Evolutionary conservation across 2,329 filamentous ascomycete species (phyloP), one percentile per base, ranked within the genome.

Genomic region (Penicillium paneum): DNA sequence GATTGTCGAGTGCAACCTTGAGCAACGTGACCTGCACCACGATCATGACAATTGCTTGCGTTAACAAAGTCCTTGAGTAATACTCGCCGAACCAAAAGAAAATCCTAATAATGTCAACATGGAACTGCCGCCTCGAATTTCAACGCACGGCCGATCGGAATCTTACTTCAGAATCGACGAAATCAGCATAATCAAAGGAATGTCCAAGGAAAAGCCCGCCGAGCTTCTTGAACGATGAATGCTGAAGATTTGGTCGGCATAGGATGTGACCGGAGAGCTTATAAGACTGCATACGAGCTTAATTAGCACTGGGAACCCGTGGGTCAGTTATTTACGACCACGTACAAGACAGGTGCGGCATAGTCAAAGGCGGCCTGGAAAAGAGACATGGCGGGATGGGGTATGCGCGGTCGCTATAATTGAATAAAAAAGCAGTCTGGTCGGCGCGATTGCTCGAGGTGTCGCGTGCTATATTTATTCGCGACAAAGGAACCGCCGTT

Each of bases 81-180:
- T 79, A 81, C 12, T 81, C 80, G 59, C 83, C 83, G 65, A 85
- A 81, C 83, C 83, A 87, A 76, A 84, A 87, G 73, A 83, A 86
- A 49, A 86, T 72, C 69, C 82, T 85, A 59, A 12, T 17, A 13
- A 28, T 49, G 50, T 62, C 34, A 60, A 47, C 45, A 42, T 34
- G 12, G 34, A 54, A 51, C 36, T 26, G 31, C 36, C 1, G 40
- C 31, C 17, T 41, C 13, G 21, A 39, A 35, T 34, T 38, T 53
- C 48, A 26, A 56, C 24, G 38, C 52, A 35, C 38, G 45, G 26
- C 32, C 35, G n/a, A 46, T 17, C 38, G 48, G 19, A 17, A 24
- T 54, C 58, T 62, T 68, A 83, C 81, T 87, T 87, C 17, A 86
- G 68, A 54, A 86, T 84, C 35, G 83, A 85, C 32, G 84, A 80